Evolutionary conservation across 768 basidiomycete genomes (phyloP).

Genomic region (Paxillus rubicundulus): DNA sequence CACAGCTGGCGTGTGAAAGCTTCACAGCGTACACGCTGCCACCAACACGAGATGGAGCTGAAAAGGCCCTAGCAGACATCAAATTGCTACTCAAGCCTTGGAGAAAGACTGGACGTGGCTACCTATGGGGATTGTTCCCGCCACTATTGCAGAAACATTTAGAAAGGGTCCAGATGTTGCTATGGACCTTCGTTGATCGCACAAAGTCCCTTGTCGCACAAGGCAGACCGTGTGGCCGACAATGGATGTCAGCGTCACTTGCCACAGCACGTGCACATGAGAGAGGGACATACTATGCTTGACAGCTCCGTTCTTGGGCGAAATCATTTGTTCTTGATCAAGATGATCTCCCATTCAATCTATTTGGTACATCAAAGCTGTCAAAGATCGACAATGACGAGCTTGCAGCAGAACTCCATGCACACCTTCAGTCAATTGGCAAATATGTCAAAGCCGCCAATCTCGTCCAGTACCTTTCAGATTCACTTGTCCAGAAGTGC

Average conservation of each 20-base stretch:
- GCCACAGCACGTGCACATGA: no score
- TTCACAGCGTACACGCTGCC: not conserved
- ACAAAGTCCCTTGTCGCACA: no score
- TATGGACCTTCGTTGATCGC: no score
- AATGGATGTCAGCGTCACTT: no score
- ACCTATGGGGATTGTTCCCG: not conserved
- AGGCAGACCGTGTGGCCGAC: no score
- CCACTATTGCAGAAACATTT: not conserved
- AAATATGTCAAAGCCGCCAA: conserved; percentile 2
- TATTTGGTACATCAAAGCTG: conserved; percentile 17
- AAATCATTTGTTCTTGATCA: conserved; percentile 1
- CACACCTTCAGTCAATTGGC: conserved; percentile 10
- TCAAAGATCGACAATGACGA: conserved; percentile 13
- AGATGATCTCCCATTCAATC: conserved; percentile 16
- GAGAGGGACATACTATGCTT: no score
- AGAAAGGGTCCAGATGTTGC: not conserved
- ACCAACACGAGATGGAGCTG: not conserved
- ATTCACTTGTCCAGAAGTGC: conserved; percentile 2
- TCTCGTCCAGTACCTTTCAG: conserved; percentile 10
- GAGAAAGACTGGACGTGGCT: not conserved
- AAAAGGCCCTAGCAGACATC: no score
- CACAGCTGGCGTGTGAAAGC: not conserved
- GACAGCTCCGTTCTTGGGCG: no score
- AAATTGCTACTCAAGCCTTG: not conserved
- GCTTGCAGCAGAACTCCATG: conserved; percentile 8